Conservation (phyloP, 805 yeast genomes). For the Saturnispora mendoncae region DNA sequence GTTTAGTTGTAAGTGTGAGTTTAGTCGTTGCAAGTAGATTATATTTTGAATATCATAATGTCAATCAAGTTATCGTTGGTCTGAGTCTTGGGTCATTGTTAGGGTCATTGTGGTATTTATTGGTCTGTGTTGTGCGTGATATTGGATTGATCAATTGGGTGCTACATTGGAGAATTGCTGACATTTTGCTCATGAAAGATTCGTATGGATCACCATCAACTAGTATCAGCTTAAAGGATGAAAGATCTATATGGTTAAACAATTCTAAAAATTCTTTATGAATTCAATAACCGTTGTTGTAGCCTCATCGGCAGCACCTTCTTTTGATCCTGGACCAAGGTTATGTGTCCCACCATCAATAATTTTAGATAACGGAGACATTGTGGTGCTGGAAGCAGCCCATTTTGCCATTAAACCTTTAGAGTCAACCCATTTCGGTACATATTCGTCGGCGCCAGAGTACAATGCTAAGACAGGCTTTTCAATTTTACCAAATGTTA, state of each 20-base stretch:
- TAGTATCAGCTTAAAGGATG: conserved; percentile 15
- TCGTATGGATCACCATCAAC: conserved; percentile 30
- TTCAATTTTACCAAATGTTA: conserved; percentile 49
- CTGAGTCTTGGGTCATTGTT: conserved; percentile 48
- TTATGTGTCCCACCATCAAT: conserved; percentile 53
- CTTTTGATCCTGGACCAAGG: conserved; percentile 35
- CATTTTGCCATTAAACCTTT: conserved; percentile 40
- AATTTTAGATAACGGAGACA: conserved; percentile 41
- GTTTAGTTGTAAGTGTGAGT: background rate
- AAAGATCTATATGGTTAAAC: conserved; percentile 22
- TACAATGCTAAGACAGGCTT: conserved; percentile 43
- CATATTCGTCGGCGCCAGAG: conserved; percentile 59
- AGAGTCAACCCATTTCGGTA: conserved; percentile 44
- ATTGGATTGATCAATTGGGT: conserved; percentile 61
- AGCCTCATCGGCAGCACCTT: conserved; percentile 13
- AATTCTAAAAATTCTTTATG: conserved; percentile 6
- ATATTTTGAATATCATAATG: conserved; percentile 68
- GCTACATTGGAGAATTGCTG: conserved; percentile 47
- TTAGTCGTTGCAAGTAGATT: conserved; percentile 60
- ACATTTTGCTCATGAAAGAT: conserved; percentile 49
- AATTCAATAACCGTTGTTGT: conserved; percentile 13
- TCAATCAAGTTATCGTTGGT: conserved; percentile 70
- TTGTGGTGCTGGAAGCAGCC: conserved; percentile 31
- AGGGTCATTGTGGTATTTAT: conserved; percentile 50
- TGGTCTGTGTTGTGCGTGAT: conserved; percentile 49